phyloP scores from a whole-genome alignment of 192 early-diverging fungal genomes.

The Helicostylum pulchrum region DNA sequence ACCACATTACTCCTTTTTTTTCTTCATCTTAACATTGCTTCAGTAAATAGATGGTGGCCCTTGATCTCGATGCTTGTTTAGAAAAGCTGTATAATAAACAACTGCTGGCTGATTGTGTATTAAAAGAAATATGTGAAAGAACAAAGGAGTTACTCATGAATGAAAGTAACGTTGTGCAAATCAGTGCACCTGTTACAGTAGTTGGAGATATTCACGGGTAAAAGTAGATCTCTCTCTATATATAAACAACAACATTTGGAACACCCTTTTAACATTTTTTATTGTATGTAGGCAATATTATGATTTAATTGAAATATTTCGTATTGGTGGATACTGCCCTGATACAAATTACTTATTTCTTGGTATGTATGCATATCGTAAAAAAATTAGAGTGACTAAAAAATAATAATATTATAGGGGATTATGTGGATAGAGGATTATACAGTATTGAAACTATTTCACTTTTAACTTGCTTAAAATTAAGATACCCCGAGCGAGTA shows the following conservation, averaged over 20 bases:
- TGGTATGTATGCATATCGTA: conserved; percentile 41
- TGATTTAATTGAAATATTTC: conserved; percentile 84
- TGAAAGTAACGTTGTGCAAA: conserved; percentile 84
- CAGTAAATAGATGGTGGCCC: conserved; percentile 33
- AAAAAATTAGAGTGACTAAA: not conserved
- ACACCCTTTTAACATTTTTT: not conserved
- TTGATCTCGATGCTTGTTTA: conserved; percentile 85
- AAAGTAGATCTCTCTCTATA: not conserved
- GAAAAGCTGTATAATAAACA: conserved; percentile 68
- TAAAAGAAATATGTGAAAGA: conserved; percentile 79
- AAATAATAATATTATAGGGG: conserved; percentile 44
- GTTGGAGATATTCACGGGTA: conserved; percentile 92
- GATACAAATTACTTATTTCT: conserved; percentile 86
- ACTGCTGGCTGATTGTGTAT: conserved; percentile 67
- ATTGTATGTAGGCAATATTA: conserved; percentile 67
- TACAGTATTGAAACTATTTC: conserved; percentile 91
- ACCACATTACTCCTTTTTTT: not conserved
- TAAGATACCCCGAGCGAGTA: conserved; percentile 86
- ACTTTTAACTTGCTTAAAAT: conserved; percentile 81
- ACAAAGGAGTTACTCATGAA: conserved; percentile 74
- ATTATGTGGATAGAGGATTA: conserved; percentile 86
- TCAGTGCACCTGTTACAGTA: conserved; percentile 85
- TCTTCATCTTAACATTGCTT: not conserved
- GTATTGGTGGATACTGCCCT: conserved; percentile 77
- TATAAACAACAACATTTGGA: no score